phyloP scores from a whole-genome alignment of 208 protist species.

The Leishmania arabica region DNA sequence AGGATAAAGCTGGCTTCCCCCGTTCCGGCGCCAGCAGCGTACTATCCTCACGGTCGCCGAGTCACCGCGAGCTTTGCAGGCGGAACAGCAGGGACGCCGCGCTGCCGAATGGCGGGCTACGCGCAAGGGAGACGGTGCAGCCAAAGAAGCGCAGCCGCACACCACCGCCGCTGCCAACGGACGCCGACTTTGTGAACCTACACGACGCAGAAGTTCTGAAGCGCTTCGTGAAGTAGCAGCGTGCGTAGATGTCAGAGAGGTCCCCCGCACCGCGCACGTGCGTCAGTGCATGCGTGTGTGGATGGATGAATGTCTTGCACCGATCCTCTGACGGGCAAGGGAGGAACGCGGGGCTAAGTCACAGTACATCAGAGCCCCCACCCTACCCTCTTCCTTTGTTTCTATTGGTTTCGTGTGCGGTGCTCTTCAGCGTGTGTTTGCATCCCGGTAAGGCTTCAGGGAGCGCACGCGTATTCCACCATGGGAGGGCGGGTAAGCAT shows the following conservation, averaged over 20 bases:
- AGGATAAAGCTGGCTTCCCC: too few relatives aligned
- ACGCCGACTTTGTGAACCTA: conserved; percentile 46
- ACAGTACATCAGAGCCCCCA: too few relatives aligned
- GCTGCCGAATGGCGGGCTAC: conserved; percentile 3
- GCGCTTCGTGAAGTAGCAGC: conserved; percentile 4
- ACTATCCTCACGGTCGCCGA: background rate
- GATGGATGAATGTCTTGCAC: background rate
- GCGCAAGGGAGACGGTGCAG: conserved; percentile 25
- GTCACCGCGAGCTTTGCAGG: background rate
- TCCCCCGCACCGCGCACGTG: background rate
- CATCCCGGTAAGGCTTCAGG: background rate
- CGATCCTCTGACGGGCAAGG: background rate
- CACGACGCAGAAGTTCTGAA: conserved; percentile 9
- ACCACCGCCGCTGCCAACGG: conserved; percentile 25
- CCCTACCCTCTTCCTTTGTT: too few relatives aligned
- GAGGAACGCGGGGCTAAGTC: background rate
- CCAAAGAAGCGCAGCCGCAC: conserved; percentile 27
- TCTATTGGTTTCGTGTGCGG: too few relatives aligned
- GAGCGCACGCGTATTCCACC: background rate
- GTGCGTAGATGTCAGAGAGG: background rate
- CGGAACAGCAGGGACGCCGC: background rate
- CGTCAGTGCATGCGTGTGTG: background rate
- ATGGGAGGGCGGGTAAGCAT: background rate
- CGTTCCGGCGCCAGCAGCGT: background rate
- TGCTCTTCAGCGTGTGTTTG: background rate